Conservation (phyloP, 352 stramenopile genomes). For the Plasmopara muralis region DNA sequence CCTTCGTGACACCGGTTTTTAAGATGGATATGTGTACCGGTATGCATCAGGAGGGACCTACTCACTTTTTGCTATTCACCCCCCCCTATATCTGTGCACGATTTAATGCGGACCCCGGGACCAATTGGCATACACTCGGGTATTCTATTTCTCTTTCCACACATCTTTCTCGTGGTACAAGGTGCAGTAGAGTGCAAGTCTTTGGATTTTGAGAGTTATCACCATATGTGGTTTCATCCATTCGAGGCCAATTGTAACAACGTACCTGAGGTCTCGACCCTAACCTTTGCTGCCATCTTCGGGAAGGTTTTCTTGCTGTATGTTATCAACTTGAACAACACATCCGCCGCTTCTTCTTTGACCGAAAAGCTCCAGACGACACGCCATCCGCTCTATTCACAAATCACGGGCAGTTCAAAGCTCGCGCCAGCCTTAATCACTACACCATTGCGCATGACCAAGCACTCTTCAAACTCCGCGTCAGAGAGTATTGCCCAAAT, state of each 20-base stretch:
- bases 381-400: slow-evolving; percentile 47
- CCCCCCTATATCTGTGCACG: no score
- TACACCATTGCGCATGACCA: slow-evolving; percentile 69
- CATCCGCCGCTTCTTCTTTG: slow-evolving; percentile 59
- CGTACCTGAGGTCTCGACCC: slow-evolving; percentile 31
- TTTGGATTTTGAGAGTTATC: slow-evolving; percentile 80
- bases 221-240: slow-evolving; percentile 88
- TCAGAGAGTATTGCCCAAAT: no score
- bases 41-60: no score
- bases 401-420: slow-evolving; percentile 70
- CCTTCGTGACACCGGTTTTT: no score
- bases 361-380: slow-evolving; percentile 78
- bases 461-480: slow-evolving; percentile 51
- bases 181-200: slow-evolving; percentile 83
- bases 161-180: slow-evolving; percentile 92
- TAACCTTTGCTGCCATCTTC: slow-evolving; percentile 85
- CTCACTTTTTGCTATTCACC: no score
- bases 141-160: slow-evolving; percentile 92
- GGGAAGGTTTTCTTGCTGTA: slow-evolving; percentile 85
- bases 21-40: no score
- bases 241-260: slow-evolving; percentile 66
- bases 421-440: slow-evolving; percentile 68
- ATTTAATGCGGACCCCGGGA: no score
- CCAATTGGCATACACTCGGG: slow-evolving; percentile 92
- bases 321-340: slow-evolving; percentile 69